A percentile compares a stretch with the other conserved stretches of the same genome.
phyloP scores from a whole-genome alignment of 2,329 filamentous ascomycete genomes.

The Aspergillus eucalypticola region DNA sequence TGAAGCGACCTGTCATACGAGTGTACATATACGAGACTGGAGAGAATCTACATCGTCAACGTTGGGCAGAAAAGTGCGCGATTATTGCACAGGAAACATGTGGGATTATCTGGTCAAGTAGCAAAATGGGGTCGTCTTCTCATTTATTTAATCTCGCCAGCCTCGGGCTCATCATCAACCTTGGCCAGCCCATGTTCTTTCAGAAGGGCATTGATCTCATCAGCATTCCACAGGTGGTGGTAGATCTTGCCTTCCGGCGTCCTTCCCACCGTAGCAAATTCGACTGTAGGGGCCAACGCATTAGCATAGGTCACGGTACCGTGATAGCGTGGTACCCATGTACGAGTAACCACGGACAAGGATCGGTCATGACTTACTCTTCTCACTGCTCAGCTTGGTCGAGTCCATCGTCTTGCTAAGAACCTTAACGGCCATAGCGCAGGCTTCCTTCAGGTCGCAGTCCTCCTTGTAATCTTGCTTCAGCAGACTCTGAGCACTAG shows the following conservation, averaged over 20 bases:
- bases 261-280: slow-evolving; percentile 96
- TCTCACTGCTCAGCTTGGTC: slow-evolving; percentile 97
- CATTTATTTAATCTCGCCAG: slow-evolving; percentile 46
- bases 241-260: slow-evolving; percentile 96
- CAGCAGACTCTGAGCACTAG: slow-evolving; percentile 90
- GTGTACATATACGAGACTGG: slow-evolving; percentile 6
- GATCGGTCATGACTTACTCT: slow-evolving; percentile 67
- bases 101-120: slow-evolving; percentile 33
- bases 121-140: slow-evolving; percentile 25
- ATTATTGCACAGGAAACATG: slow-evolving; percentile 15
- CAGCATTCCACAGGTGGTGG: slow-evolving; percentile 94
- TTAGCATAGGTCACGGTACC: slow-evolving; percentile 15
- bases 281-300: slow-evolving; percentile 61
- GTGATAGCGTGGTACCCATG: not conserved
- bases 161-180: slow-evolving; percentile 68
- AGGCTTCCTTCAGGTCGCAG: slow-evolving; percentile 92
- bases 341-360: not conserved
- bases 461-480: slow-evolving; percentile 99
- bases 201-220: slow-evolving; percentile 90
- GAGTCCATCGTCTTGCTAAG: slow-evolving; percentile 99
- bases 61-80: not conserved
- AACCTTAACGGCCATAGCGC: slow-evolving; percentile 96
- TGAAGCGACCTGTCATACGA: not conserved
- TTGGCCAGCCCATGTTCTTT: slow-evolving; percentile 96
- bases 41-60: slow-evolving; percentile 15